These are phyloP conservation scores for Neofusicoccum cordaticola DNA, from an alignment of 2,329 filamentous ascomycete genomes.

Conservation along the genomic window DNA sequence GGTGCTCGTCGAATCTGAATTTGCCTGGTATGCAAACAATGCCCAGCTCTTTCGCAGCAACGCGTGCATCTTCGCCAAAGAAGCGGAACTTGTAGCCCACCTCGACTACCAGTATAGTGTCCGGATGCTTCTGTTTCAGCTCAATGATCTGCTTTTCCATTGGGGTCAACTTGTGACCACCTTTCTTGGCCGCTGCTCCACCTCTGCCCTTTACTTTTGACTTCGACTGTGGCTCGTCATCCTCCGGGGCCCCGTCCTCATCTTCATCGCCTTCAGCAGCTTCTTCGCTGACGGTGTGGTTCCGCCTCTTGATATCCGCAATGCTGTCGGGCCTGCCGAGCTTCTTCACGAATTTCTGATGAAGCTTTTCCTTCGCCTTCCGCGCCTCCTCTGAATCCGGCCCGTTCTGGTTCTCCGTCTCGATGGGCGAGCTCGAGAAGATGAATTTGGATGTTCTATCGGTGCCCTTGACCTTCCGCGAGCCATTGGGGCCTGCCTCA, in stretches of 20 bases:
- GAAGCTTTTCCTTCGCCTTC: constrained; percentile 67
- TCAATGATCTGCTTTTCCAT: constrained; percentile 92
- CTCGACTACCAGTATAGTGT: constrained; percentile 87
- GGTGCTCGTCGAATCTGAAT: constrained; percentile 88
- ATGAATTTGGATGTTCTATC: constrained; percentile 58
- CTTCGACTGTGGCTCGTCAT: constrained; percentile 50
- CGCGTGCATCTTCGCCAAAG: constrained; percentile 90
- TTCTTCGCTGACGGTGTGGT: constrained; percentile 55
- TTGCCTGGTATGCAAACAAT: constrained; percentile 98
- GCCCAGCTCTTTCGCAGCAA: constrained; percentile 83
- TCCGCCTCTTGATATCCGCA: constrained; percentile 61
- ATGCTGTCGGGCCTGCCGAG: constrained; percentile 83
- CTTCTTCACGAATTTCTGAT: constrained; percentile 84
- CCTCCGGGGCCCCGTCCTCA: constrained; percentile 52
- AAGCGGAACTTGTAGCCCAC: constrained; percentile 98
- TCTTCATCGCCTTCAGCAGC: constrained; percentile 53
- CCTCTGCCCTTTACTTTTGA: constrained; percentile 46
- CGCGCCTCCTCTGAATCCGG: constrained; percentile 52
- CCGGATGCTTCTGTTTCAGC: constrained; percentile 87
- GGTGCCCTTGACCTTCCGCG: constrained; percentile 37
- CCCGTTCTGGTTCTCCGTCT: constrained; percentile 37
- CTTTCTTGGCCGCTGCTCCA: constrained; percentile 61
- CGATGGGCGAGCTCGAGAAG: constrained; percentile 51
- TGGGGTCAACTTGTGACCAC: constrained; percentile 81
- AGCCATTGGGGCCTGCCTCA: constrained; percentile 25